Base-by-base conservation (phyloP, 495 filamentous ascomycete species). In the Neurospora sp. region DNA sequence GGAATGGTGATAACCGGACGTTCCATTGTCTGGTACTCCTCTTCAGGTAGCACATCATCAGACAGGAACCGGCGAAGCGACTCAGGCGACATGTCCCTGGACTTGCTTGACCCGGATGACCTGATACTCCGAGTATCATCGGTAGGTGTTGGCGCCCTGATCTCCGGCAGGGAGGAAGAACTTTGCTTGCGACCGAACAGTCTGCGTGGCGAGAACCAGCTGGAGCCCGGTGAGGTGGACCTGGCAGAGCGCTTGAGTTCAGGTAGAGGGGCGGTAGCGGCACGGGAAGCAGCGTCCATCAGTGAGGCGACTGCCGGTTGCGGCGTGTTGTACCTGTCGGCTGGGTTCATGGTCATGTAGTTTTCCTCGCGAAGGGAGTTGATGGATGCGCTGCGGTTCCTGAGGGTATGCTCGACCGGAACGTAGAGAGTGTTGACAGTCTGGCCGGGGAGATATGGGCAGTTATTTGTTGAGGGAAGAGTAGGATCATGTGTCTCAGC, bases 361-460 rank as follows among this genome's bases (percentile, higher is more conserved):
- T 89, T 85, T 37, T 80, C 79, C 9, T 82, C 80, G n/a, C 81
- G 76, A 20, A 88, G 74, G 11, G 85, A 86, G 72, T 80, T 87
- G 77, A 84, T 77, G 4, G 85, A 88, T 42, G 85, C 85, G 74
- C 87, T 88, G 31, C 86, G 83, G 59, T 81, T 77, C 48, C 86
- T 81, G 41, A 82, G 80, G 71, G 87, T 83, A 12, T 87, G 86
- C 80, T 96, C 90, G 71, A 90, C 83, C 11, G 94, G 94, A 5
- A 97, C 90, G 46, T 91, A 89, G 37, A 97, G 84, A 23, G 93
- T 87, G 78, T 97, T 97, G 79, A 97, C 88, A 1, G 87, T 87
- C 80, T 97, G 94, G 20, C 94, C 94, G 11, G 94, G 94, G 39
- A 96, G 88, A 72, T 94, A 89, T 23, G 94, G 94, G 77, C 94